These are phyloP conservation scores for Holtermanniella nyarrowii DNA, from an alignment of 768 basidiomycete genomes.

Conservation along the genomic window DNA sequence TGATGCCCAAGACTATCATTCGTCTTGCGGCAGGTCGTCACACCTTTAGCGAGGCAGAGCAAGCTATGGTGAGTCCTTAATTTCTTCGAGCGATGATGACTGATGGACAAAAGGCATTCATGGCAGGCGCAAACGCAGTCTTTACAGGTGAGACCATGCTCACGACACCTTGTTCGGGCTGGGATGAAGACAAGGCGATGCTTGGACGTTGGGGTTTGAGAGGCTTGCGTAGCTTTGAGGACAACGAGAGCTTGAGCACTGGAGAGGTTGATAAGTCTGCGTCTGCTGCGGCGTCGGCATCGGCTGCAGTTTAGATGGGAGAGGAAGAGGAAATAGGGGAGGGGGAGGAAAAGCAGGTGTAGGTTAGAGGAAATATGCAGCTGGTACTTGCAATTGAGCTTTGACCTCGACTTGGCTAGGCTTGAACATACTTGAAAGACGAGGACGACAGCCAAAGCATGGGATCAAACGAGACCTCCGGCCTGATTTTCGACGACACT, in stretches of 20 bases:
- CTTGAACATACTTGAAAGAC: too few relatives aligned
- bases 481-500: too few relatives aligned
- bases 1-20: conserved; percentile 85
- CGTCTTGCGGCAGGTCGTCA: conserved; percentile 89
- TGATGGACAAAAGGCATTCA: conserved; percentile 48
- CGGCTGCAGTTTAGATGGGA: neutral
- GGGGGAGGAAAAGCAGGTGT: too few relatives aligned
- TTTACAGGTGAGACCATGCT: conserved; percentile 98
- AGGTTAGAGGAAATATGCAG: too few relatives aligned
- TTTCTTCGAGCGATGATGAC: neutral
- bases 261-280: conserved; percentile 4
- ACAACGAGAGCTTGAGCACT: conserved; percentile 39
- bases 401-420: too few relatives aligned
- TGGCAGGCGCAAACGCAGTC: conserved; percentile 96
- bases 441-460: too few relatives aligned
- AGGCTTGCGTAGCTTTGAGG: conserved; percentile 85
- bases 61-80: conserved; percentile 62
- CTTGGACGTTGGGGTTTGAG: conserved; percentile 83
- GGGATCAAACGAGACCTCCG: too few relatives aligned
- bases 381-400: too few relatives aligned
- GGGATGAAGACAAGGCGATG: conserved; percentile 97
- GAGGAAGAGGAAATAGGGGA: too few relatives aligned
- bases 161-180: conserved; percentile 93
- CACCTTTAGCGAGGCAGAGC: conserved; percentile 76
- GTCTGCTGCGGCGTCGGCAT: neutral